Evolutionary conservation across 768 basidiomycete genomes (phyloP), one percentile per base, ranked within the genome.

Genomic region (Leccinum sublutescens): DNA sequence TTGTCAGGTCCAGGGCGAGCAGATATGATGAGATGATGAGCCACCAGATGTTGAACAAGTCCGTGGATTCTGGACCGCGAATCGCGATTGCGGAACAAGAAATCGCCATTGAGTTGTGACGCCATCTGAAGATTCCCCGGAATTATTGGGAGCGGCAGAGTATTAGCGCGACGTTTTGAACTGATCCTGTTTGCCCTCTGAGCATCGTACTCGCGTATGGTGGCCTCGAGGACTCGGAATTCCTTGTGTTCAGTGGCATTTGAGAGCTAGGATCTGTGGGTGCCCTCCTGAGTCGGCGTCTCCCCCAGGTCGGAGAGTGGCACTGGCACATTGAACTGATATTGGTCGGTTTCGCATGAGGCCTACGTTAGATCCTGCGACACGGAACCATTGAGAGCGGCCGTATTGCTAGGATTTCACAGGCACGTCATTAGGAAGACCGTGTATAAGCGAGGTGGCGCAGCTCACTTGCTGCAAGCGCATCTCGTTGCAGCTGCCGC

Each of bases 221-320:
- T 62, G 47, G 33, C 55, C 33, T 62, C 69, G 21, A 21, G 21
- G 21, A 23, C 23, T 23, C 23, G 23, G 56, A 63, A 62, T 34
- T 67, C 62, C 17, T 52, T 57, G 61, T 72, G 66, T 14, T 77
- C 72, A 50, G 74, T 76, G 2, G 81, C 6, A 25, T 25, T 25
- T 25, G 25, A 25, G 25, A 25, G 25, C 71, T 80, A 17, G 83
- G 83, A 29, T 83, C 71, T 50, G 76, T 59, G 43, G 64, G 71
- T 33, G 50, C 57, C 69, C 59, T 69, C 66, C 51, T 68, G 64
- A 9, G 69, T 71, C 48, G 69, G 64, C 29, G 62, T 69, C 60
- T 69, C 75, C 52, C 75, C 82, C n/a, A 87, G 76, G 62, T 86
- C 81, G 29, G 82, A 81, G 50, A 89, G 72, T 55, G 88, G 87